Evolutionary conservation across 345 rosid genomes (phyloP), one percentile per base, ranked within the genome.

Genomic region (Euphorbia tirucalli): DNA sequence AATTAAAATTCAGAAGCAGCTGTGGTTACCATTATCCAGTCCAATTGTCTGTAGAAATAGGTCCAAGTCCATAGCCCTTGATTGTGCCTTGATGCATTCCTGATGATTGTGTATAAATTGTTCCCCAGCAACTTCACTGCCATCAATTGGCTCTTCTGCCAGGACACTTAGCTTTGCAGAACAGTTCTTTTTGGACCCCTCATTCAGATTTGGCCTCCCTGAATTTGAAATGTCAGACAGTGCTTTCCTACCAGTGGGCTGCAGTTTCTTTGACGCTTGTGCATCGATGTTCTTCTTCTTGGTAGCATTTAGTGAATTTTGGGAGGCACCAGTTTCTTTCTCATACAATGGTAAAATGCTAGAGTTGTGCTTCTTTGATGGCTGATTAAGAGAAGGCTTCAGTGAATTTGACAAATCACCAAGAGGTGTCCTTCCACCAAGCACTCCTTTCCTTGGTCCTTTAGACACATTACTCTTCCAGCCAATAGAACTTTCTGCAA

Each of bases 171-270:
- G 66, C 69, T 76, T 85, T 1, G 49, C 48, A 24, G 59, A 61
- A n/a, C 52, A 31, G 65, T 73, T 81, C 70, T 81, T 83, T 77
- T 84, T 88, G 32, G 78, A 46, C n/a, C 73, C 69, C 77, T 80
- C 80, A 1, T 73, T 75, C 66, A 50, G 64, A 24, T 44, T 70
- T 21, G 79, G 76, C 77, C 77, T 83, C 5, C 76, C 77, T 0
- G 84, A 80, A 70, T 84, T 88, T 39, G 92, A 86, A 73, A 87
- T 88, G 80, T 88, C 93, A 19, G 85, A 68, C 18, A 88, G 88
- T 0, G 80, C 85, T 71, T 83, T 87, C 82, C 90, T 82, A 11
- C 70, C 73, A 32, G 63, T 64, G 13, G 66, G 31, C 64, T 62
- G 81, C 0, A 11, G 68, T 69, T 80, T 85, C 72, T 65, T 80